A percentile compares a stretch with the other conserved stretches of the same genome.
Evolutionary conservation across 805 yeast genomes (phyloP).

Genomic region (Ogataea philodendri): DNA sequence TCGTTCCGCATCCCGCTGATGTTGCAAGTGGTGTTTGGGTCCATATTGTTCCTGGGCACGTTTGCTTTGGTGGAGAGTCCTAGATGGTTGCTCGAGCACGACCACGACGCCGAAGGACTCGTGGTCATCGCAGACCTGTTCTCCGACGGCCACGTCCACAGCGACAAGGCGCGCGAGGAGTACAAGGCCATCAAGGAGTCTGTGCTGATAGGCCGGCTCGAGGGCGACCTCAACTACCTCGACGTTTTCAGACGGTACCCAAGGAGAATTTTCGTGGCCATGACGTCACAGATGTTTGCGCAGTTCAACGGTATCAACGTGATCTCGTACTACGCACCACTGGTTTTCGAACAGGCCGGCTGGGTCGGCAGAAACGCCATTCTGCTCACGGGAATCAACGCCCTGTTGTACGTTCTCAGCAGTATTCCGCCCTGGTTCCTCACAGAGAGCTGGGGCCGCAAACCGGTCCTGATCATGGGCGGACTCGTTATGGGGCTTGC

Average conservation of each 20-base stretch:
- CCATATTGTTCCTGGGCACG: conserved; percentile 67
- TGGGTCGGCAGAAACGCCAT: conserved; percentile 88
- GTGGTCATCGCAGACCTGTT: conserved; percentile 81
- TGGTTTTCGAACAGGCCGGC: conserved; percentile 93
- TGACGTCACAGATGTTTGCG: conserved; percentile 89
- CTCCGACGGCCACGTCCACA: conserved; percentile 72
- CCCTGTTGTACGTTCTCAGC: conserved; percentile 51
- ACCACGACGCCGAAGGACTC: conserved; percentile 78
- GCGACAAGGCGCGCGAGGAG: conserved; percentile 66
- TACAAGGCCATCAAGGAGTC: conserved; percentile 79
- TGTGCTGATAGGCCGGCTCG: conserved; percentile 70
- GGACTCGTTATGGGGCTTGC: conserved; percentile 77
- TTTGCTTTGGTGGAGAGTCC: conserved; percentile 84
- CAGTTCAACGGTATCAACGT: conserved; percentile 93
- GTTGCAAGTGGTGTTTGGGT: conserved; percentile 63
- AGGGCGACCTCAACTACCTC: conserved; percentile 72
- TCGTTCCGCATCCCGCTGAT: conserved; percentile 56
- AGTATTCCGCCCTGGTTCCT: conserved; percentile 90
- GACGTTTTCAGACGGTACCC: conserved; percentile 77
- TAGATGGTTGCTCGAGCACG: conserved; percentile 83
- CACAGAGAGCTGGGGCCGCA: conserved; percentile 89
- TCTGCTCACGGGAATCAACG: conserved; percentile 84
- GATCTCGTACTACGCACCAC: conserved; percentile 88
- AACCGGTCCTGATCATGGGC: conserved; percentile 78
- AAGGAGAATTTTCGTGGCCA: conserved; percentile 78